Base-by-base conservation (phyloP, 768 basidiomycete genomes). In the Gymnopilus junonius region DNA sequence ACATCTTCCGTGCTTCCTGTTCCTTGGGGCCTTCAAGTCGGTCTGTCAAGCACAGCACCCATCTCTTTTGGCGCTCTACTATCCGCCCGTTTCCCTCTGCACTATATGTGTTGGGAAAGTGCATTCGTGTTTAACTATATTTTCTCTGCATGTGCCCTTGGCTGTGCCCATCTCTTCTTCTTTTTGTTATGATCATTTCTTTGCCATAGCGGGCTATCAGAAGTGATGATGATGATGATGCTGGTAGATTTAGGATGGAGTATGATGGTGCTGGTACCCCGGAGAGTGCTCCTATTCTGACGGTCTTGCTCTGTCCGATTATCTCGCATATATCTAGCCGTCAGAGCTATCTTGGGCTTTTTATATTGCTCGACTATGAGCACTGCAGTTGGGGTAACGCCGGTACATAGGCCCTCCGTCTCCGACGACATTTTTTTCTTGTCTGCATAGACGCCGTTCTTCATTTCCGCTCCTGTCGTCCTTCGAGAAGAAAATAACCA, bases 261-360 rank as follows among this genome's bases (percentile, higher is more conserved):
- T n/a, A n/a, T n/a, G n/a, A n/a, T n/a, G n/a, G 37, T 27, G 25
- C 29, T 58, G n/a, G 56, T 58, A 58, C 56, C 56, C 56, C 56
- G 43, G 45, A 25, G 35, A 50, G 55, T 23, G 43, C 43, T 56
- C 23, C 25, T 56, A 56, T 45, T 45, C 58, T 56, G 25, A 20
- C n/a, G 4, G 8, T 25, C 5, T 55, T 53, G 29, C 20, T 8
- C 34, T 17, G 17, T 51, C 48, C 48, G 48, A 29, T 29, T 20
- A 51, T n/a, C 17, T 51, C 48, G 48, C 46, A 50, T 50, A 29
- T 31, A 42, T 8, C 40, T 7, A 50, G 15, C 1, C 3, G 25
- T 29, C 27, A 37, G n/a, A 20, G 29, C 45, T 48, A 17, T 48
- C 23, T 2, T n/a, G 29, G 48, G 14, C 17, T n/a, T 29, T 29